Conservation (phyloP, 805 yeast genomes). For the Candida verbasci region DNA sequence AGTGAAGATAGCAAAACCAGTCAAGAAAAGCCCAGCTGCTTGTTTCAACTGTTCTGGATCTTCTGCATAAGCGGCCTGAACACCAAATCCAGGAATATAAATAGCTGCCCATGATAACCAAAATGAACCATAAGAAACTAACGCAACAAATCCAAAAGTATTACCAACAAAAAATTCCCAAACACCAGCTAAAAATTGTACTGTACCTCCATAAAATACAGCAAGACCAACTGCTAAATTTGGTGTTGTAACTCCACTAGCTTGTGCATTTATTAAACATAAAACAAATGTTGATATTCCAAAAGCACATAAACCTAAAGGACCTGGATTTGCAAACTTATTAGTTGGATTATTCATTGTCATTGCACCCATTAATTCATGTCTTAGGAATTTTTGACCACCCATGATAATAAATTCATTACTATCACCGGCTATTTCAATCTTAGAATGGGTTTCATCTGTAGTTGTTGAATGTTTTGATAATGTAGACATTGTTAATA, state of each 20-base stretch:
- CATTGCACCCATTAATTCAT: constrained; percentile 37
- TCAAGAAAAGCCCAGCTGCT: constrained; percentile 34
- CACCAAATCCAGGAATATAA: constrained; percentile 26
- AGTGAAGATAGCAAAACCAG: constrained; percentile 41
- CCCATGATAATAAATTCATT: constrained; percentile 33
- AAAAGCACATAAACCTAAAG: constrained; percentile 61
- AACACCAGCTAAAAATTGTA: constrained; percentile 61
- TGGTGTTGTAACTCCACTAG: constrained; percentile 50
- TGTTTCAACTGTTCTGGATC: constrained; percentile 22
- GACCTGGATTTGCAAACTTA: constrained; percentile 64
- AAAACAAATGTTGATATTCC: constrained; percentile 62
- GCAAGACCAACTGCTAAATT: constrained; percentile 58
- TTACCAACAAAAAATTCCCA: constrained; percentile 65
- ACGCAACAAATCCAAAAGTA: constrained; percentile 68
- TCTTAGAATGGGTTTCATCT: constrained; percentile 13
- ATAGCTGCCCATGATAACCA: constrained; percentile 35
- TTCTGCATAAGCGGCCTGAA: constrained; percentile 22
- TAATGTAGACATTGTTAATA: background rate
- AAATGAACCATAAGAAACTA: constrained; percentile 47
- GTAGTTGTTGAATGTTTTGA: background rate
- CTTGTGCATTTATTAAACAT: constrained; percentile 52
- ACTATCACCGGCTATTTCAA: constrained; percentile 31
- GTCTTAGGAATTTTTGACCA: constrained; percentile 28
- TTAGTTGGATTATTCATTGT: constrained; percentile 28
- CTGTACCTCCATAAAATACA: constrained; percentile 60